These are phyloP conservation scores for Ophiostoma sp. DNA, from an alignment of 2,329 filamentous ascomycete genomes.

Conservation along the genomic window DNA sequence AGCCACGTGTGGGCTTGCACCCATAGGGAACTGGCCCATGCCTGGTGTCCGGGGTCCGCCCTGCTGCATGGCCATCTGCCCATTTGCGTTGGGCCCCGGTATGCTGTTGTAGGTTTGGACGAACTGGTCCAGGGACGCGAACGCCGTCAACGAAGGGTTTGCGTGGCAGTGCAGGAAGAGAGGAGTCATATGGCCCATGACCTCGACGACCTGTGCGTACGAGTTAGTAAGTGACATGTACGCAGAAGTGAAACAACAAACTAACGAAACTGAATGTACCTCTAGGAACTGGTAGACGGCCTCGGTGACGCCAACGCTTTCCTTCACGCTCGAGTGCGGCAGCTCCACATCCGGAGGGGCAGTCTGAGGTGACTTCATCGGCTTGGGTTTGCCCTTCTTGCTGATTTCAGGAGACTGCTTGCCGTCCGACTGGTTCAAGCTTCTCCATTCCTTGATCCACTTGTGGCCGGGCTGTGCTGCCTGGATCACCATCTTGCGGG, in stretches of 20 bases:
- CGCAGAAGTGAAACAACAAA: constrained; percentile 29
- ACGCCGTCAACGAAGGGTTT: constrained; percentile 51
- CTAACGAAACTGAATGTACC: constrained; percentile 37
- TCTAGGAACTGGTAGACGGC: constrained; percentile 61
- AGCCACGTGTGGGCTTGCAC: constrained; percentile 54
- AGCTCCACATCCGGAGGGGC: constrained; percentile 57
- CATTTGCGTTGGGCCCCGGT: constrained; percentile 40
- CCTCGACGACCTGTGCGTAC: constrained; percentile 48
- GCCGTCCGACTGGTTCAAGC: constrained; percentile 50
- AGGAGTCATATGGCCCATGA: constrained; percentile 62
- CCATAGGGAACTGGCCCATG: constrained; percentile 54
- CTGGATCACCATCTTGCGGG: constrained; percentile 59
- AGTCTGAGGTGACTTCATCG: constrained; percentile 54
- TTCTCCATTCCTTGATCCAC: constrained; percentile 62
- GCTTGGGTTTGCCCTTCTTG: constrained; percentile 57
- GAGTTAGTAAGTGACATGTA: constrained; percentile 27
- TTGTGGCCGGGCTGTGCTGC: constrained; percentile 56
- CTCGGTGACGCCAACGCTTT: constrained; percentile 53
- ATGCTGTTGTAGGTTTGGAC: constrained; percentile 43
- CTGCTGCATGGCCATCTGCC: constrained; percentile 42
- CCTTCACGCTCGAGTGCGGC: constrained; percentile 53
- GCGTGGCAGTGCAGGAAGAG: constrained; percentile 54
- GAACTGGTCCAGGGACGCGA: constrained; percentile 56
- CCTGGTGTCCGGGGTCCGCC: constrained; percentile 48
- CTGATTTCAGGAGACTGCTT: constrained; percentile 61